These are phyloP conservation scores for Drechslerella coelobrocha DNA, from an alignment of 2,329 filamentous ascomycete genomes.

Conservation along the genomic window DNA sequence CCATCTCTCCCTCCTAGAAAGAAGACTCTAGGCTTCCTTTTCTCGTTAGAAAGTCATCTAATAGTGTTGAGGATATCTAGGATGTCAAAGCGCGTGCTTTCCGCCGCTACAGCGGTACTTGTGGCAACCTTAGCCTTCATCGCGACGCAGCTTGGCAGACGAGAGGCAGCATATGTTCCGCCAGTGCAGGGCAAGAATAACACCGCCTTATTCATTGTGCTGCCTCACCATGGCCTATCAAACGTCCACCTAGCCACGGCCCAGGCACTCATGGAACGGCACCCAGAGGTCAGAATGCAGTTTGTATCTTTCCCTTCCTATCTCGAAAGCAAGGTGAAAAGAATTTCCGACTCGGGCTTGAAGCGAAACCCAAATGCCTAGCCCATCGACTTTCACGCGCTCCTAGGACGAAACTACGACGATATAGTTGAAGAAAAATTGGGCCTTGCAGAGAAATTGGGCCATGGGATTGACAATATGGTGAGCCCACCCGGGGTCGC, in stretches of 20 bases:
- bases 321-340: not conserved
- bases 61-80: too few relatives aligned
- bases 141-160: too few relatives aligned
- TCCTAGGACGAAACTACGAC: not conserved
- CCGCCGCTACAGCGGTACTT: too few relatives aligned
- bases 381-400: not conserved
- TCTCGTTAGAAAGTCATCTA: too few relatives aligned
- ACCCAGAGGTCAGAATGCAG: conserved; percentile 6
- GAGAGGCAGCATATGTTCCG: too few relatives aligned
- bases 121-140: too few relatives aligned
- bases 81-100: too few relatives aligned
- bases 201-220: conserved; percentile 4
- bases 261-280: conserved; percentile 3
- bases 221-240: conserved; percentile 5
- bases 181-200: conserved; percentile 9
- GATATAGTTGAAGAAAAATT: not conserved
- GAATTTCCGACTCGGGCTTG: not conserved
- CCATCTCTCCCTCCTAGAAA: too few relatives aligned
- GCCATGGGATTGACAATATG: too few relatives aligned
- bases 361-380: not conserved
- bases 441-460: not conserved
- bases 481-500: conserved; percentile 10
- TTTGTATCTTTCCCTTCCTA: conserved; percentile 11
- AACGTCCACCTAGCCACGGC: conserved; percentile 11
- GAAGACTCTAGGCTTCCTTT: too few relatives aligned